Percentiles rank a stretch among this genome's conserved stretches.
Conservation (phyloP, 2,329 filamentous ascomycete genomes). For the Penicillium sp. region DNA sequence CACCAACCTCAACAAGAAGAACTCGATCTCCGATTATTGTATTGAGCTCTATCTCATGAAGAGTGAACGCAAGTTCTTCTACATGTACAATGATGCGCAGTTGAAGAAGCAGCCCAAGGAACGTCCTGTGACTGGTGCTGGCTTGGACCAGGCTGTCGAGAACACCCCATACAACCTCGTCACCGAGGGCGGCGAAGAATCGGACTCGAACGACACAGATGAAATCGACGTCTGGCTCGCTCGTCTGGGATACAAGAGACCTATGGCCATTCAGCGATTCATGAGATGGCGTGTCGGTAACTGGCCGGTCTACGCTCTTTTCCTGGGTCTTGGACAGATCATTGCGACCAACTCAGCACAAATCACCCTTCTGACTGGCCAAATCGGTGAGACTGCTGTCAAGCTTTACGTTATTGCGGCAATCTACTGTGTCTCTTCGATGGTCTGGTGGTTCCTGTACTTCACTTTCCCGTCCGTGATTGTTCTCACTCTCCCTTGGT, state of each 20-base stretch:
- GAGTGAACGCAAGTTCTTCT: conserved; percentile 69
- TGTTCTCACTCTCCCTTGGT: conserved; percentile 60
- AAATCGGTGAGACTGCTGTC: conserved; percentile 59
- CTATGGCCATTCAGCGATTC: conserved; percentile 56
- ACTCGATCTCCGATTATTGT: conserved; percentile 60
- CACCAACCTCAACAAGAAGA: conserved; percentile 56
- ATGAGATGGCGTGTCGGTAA: conserved; percentile 61
- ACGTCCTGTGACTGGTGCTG: conserved; percentile 37
- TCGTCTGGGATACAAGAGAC: conserved; percentile 55
- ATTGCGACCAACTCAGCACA: conserved; percentile 68
- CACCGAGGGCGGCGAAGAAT: conserved; percentile 27
- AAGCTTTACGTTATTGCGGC: conserved; percentile 64
- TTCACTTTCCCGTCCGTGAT: conserved; percentile 59
- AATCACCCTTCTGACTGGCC: conserved; percentile 66
- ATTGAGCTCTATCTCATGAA: conserved; percentile 66
- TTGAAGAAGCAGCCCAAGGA: conserved; percentile 51
- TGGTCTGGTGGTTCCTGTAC: conserved; percentile 65
- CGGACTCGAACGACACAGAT: conserved; percentile 39
- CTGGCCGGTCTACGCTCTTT: conserved; percentile 65
- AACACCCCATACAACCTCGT: conserved; percentile 30
- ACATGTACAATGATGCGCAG: conserved; percentile 59
- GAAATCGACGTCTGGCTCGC: conserved; percentile 32
- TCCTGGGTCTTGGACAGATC: conserved; percentile 64
- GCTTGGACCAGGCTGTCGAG: conserved; percentile 41
- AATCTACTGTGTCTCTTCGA: conserved; percentile 60